These are phyloP conservation scores for Fusarium nematophilum DNA, from an alignment of 2,329 filamentous ascomycete genomes.

Conservation along the genomic window DNA sequence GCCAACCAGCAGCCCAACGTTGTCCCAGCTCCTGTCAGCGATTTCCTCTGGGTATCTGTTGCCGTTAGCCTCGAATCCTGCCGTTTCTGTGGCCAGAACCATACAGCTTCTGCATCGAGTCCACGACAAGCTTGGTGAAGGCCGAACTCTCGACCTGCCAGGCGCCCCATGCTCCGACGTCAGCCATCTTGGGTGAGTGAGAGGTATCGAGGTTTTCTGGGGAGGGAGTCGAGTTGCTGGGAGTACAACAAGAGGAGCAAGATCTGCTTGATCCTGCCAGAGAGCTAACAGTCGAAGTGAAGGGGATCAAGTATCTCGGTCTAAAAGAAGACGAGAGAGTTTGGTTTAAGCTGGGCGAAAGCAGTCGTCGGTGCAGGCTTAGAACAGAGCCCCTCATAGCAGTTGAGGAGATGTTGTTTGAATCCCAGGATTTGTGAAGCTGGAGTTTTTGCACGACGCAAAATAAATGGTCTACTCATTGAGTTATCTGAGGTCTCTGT, in stretches of 20 bases:
- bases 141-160: constrained; percentile 53
- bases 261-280: not conserved
- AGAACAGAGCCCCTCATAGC: constrained; percentile 29
- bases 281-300: not conserved
- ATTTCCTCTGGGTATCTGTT: constrained; percentile 86
- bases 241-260: constrained; percentile 35
- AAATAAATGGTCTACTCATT: not conserved
- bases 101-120: constrained; percentile 82
- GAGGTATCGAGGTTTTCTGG: not conserved
- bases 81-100: not conserved
- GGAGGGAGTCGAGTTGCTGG: not conserved
- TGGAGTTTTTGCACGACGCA: not conserved
- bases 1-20: constrained; percentile 83
- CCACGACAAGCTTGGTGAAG: constrained; percentile 73
- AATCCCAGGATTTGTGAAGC: not conserved
- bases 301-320: not conserved
- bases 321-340: not conserved
- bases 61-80: not conserved
- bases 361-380: constrained; percentile 20
- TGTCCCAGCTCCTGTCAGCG: constrained; percentile 93
- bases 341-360: constrained; percentile 6
- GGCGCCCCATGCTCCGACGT: constrained; percentile 51
- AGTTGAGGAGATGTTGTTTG: too few species aligned
- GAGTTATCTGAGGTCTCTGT: not conserved
- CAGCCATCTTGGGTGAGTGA: constrained; percentile 38